Conservation (phyloP, 805 yeast genomes). For the Yarrowia sp. region DNA sequence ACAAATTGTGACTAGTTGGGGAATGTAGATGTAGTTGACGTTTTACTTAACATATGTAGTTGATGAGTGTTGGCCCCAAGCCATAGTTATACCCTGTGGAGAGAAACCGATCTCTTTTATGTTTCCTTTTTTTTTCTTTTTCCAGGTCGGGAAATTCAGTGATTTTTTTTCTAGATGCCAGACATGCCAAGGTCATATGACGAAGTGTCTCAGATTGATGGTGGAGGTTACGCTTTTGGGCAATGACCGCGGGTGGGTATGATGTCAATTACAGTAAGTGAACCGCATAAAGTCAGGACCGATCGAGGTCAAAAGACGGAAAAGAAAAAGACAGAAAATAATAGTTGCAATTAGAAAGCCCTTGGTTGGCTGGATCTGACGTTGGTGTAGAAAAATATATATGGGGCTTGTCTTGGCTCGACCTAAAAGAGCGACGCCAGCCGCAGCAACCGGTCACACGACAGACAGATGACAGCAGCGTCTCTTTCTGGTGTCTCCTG, state of each 20-base stretch:
- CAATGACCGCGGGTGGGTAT: neutral
- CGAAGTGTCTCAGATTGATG: neutral
- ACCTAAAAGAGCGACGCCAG: neutral
- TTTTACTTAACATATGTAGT: too few species aligned
- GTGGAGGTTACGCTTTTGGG: conserved; percentile 3
- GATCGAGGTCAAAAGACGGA: neutral
- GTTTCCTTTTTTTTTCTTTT: too few species aligned
- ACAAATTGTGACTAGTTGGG: too few species aligned
- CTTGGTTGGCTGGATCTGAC: neutral
- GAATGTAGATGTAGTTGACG: neutral
- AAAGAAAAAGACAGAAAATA: neutral
- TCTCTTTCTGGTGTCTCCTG: too few species aligned
- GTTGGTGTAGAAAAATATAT: neutral
- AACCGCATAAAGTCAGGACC: too few species aligned
- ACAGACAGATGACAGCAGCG: neutral
- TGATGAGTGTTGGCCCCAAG: too few species aligned
- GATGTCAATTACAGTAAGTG: neutral
- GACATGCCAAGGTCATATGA: neutral
- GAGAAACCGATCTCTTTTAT: too few species aligned
- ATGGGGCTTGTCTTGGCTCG: neutral
- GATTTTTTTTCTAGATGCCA: neutral
- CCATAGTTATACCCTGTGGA: too few species aligned
- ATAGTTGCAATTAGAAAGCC: neutral
- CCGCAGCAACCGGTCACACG: neutral
- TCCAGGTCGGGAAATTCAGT: too few species aligned